A percentile compares a stretch with the other conserved stretches of the same genome.
Conservation (phyloP, 2,329 filamentous ascomycete genomes). For the Pseudogymnoascus sp. region DNA sequence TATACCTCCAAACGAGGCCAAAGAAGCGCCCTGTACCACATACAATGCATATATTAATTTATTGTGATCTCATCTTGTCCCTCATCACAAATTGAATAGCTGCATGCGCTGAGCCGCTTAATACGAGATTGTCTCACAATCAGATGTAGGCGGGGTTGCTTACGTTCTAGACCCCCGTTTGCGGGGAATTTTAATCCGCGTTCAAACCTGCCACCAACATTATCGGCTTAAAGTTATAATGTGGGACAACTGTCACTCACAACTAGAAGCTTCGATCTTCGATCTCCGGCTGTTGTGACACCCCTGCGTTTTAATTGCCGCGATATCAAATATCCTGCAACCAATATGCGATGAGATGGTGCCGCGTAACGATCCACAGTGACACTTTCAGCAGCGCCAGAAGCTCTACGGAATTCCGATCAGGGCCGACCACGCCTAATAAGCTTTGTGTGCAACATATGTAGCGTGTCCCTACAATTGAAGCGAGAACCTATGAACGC, state of each 20-base stretch:
- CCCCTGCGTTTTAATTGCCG: not conserved
- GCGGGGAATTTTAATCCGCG: not conserved
- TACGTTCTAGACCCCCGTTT: not conserved
- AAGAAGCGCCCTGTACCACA: not conserved
- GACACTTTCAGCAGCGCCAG: not conserved
- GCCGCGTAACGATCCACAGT: not conserved
- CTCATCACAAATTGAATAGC: not conserved
- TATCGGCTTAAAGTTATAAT: not conserved
- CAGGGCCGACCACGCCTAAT: not conserved
- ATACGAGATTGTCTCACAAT: not conserved
- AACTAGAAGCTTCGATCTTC: constrained; percentile 5
- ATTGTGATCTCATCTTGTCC: not conserved
- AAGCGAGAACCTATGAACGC: not conserved
- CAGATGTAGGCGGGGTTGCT: not conserved
- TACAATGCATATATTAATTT: not conserved
- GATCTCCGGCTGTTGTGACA: not conserved
- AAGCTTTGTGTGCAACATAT: not conserved
- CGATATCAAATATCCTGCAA: not conserved
- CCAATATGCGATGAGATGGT: not conserved
- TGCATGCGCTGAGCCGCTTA: not conserved
- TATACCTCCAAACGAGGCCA: not conserved
- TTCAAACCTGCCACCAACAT: not conserved
- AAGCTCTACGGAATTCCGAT: not conserved
- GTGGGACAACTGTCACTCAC: not conserved
- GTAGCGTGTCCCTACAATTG: not conserved